These are phyloP conservation scores for Trichosporon asahii DNA, from an alignment of 1,284 basidiomycete species.

Conservation along the genomic window DNA sequence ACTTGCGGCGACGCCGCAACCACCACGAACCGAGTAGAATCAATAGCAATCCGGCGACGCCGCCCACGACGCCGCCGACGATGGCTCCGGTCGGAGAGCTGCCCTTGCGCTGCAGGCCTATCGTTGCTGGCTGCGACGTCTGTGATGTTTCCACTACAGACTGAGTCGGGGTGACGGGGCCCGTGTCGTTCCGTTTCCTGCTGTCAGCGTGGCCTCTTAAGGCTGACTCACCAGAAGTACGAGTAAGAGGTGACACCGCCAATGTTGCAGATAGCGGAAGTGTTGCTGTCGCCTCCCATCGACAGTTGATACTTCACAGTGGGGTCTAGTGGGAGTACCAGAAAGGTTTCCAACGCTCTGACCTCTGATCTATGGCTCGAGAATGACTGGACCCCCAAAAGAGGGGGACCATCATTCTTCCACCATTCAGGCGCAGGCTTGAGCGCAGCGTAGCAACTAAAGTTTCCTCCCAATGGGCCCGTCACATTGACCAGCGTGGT, in stretches of 20 bases:
- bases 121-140: background rate
- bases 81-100: background rate
- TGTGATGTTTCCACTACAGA: too few species aligned
- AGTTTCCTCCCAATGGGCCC: background rate
- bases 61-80: background rate
- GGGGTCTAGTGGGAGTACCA: background rate
- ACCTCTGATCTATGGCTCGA: background rate
- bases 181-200: background rate
- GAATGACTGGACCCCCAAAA: background rate
- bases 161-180: too few species aligned
- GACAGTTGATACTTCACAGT: background rate
- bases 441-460: background rate
- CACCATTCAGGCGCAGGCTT: background rate
- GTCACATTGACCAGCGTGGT: background rate
- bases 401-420: too few species aligned
- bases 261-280: background rate
- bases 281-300: background rate
- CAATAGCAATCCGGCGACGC: background rate
- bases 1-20: background rate
- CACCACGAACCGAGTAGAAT: background rate
- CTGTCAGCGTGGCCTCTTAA: background rate
- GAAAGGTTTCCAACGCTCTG: background rate
- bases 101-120: background rate
- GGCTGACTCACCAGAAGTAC: background rate
- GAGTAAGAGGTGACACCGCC: background rate